Evolutionary conservation across 352 stramenopile species (phyloP), one percentile per base, ranked within the genome.

Genomic region (Pythium brachiatum): DNA sequence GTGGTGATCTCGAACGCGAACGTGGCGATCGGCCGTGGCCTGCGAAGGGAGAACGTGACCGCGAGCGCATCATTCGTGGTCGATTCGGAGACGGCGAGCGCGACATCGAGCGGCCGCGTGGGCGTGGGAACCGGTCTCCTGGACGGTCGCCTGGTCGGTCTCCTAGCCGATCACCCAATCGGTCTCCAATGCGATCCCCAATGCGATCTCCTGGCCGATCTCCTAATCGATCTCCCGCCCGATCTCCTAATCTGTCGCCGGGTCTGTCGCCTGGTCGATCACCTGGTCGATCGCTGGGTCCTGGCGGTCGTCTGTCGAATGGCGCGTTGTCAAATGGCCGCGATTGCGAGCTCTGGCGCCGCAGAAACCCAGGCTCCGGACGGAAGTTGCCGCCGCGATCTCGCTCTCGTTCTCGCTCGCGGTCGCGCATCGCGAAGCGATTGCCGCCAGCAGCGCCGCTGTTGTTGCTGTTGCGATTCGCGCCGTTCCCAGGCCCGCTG

Each of bases 1-100:
- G 61, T 25, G 66, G 66, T 1, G 79, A 89, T 15, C 75, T 70
- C 1, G 79, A 89, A 2, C 82, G 74, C 1, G 79, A 86, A 11
- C 73, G 66, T 12, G 67, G 62, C 31, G 65, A 72, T 5, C 66
- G 53, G 0, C 51, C 56, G 52, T 68, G 32, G 41, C 41, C 41
- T 64, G 71, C 21, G 61, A 55, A 60, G 4, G 75, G 73, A 4
- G 75, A 90, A n/a, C 80, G 73, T 18, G 73, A 75, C 7, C 67
- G 62, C 44, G 72, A 74, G 31, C 72, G 61, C 66, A 73, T 57
- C 55, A 54, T 52, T 39, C 53, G 52, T 6, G 44, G 66, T 53
- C 56, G 73, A 50, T 57, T 54, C 5, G 57, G 64, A 21, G 72
- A 70, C 57, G 66, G 60, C 21, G 79, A 90, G 11, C 79, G 77